phyloP scores from a whole-genome alignment of 345 rosid species.

The Rhodamnia rubescens region DNA sequence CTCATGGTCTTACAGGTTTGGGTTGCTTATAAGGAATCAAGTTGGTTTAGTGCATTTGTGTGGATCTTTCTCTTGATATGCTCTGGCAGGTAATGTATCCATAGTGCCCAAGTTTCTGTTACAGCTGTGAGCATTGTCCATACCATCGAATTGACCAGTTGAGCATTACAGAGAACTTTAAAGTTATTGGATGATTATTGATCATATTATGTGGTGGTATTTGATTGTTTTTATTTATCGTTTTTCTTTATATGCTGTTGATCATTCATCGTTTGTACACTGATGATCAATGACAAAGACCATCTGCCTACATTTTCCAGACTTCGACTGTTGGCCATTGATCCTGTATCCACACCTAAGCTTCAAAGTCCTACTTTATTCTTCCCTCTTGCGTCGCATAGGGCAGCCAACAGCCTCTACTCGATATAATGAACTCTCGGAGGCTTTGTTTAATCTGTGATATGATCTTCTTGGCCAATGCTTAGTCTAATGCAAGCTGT shows the following conservation, averaged over 20 bases:
- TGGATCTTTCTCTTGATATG: constrained; percentile 70
- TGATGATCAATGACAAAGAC: background rate
- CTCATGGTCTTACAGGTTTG: constrained; percentile 33
- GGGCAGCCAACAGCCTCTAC: background rate
- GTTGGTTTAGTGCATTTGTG: constrained; percentile 42
- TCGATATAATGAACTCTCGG: background rate
- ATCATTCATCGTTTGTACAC: background rate
- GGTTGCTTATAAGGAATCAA: constrained; percentile 79
- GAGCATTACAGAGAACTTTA: background rate
- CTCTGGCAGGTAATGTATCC: constrained; percentile 59
- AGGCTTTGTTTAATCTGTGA: background rate
- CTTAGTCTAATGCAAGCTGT: background rate
- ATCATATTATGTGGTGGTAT: background rate
- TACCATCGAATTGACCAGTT: background rate
- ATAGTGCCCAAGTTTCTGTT: background rate
- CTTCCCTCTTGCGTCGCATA: background rate
- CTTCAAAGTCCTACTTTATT: background rate
- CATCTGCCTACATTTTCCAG: background rate
- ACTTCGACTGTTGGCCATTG: background rate
- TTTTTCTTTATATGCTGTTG: background rate
- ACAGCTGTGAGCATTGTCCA: background rate
- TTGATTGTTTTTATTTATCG: background rate
- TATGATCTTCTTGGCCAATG: background rate
- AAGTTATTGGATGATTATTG: background rate
- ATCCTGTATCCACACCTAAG: background rate